These are phyloP conservation scores for Fusarium pseudograminearum DNA, from an alignment of 2,329 filamentous ascomycete genomes.

Conservation along the genomic window DNA sequence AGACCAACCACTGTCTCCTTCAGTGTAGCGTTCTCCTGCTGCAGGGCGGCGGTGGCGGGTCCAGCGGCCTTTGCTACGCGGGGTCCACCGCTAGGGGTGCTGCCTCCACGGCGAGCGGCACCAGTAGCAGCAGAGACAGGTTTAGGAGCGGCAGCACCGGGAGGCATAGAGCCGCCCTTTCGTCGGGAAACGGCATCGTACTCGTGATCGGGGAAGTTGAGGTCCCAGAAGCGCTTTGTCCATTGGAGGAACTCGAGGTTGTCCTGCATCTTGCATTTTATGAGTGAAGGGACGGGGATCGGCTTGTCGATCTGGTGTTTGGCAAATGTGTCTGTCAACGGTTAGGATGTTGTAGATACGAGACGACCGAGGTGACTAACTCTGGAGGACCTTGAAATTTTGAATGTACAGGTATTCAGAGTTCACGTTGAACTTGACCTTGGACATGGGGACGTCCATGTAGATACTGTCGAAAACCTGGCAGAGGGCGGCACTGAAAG, in stretches of 20 bases:
- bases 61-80: slow-evolving; percentile 62
- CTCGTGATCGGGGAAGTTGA: slow-evolving; percentile 96
- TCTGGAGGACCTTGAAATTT: slow-evolving; percentile 98
- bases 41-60: slow-evolving; percentile 76
- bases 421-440: slow-evolving; percentile 98
- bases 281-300: slow-evolving; percentile 86
- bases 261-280: slow-evolving; percentile 99
- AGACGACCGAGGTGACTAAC: slow-evolving; percentile 63
- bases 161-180: slow-evolving; percentile 77
- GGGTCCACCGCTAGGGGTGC: slow-evolving; percentile 70
- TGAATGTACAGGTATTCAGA: slow-evolving; percentile 97
- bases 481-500: slow-evolving; percentile 86
- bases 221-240: slow-evolving; percentile 97
- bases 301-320: slow-evolving; percentile 90
- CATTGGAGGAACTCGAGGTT: slow-evolving; percentile 99
- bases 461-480: slow-evolving; percentile 99
- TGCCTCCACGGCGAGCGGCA: slow-evolving; percentile 67
- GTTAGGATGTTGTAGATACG: slow-evolving; percentile 4
- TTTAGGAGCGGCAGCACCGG: slow-evolving; percentile 62
- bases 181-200: slow-evolving; percentile 91
- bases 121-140: slow-evolving; percentile 62
- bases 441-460: slow-evolving; percentile 91
- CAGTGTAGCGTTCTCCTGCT: slow-evolving; percentile 86
- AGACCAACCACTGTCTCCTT: slow-evolving; percentile 96
- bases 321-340: slow-evolving; percentile 76